A percentile compares a stretch with the other conserved stretches of the same genome.
Conservation (phyloP, 768 basidiomycete species). For the Naganishia kalamii region DNA sequence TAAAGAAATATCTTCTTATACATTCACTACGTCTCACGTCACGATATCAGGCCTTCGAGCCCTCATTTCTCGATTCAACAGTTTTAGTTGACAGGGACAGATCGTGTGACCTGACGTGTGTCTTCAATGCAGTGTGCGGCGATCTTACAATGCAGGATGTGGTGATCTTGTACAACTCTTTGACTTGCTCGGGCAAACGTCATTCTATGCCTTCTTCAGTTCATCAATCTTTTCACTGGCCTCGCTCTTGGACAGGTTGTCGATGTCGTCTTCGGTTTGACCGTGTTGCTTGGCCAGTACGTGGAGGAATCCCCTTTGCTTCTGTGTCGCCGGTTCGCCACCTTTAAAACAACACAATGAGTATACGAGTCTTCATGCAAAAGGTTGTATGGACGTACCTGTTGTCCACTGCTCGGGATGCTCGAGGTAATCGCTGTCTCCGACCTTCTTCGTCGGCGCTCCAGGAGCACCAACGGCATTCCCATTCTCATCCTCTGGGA, state of each 20-base stretch:
- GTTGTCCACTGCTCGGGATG: conserved; percentile 47
- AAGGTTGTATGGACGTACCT: conserved; percentile 14
- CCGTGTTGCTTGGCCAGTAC: conserved; percentile 45
- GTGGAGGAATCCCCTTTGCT: conserved; percentile 43
- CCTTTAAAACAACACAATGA: conserved; percentile 20
- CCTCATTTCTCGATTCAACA: too few species aligned
- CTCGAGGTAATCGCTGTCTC: conserved; percentile 31
- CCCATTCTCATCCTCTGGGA: neutral
- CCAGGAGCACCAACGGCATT: neutral
- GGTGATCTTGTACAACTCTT: neutral
- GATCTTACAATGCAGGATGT: neutral
- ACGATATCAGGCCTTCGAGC: too few species aligned
- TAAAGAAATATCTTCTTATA: too few species aligned
- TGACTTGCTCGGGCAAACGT: neutral
- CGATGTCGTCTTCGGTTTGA: conserved; percentile 23
- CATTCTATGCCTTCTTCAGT: conserved; percentile 32
- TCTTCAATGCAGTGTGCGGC: too few species aligned
- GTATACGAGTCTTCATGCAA: neutral
- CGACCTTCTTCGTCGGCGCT: neutral
- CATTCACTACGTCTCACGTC: too few species aligned
- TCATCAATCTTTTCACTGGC: conserved; percentile 44
- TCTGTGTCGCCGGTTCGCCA: conserved; percentile 44
- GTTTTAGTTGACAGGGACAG: too few species aligned
- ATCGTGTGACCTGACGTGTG: too few species aligned
- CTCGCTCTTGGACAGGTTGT: conserved; percentile 37